Conservation (phyloP, 345 rosid species). For the Corchorus capsularis region DNA sequence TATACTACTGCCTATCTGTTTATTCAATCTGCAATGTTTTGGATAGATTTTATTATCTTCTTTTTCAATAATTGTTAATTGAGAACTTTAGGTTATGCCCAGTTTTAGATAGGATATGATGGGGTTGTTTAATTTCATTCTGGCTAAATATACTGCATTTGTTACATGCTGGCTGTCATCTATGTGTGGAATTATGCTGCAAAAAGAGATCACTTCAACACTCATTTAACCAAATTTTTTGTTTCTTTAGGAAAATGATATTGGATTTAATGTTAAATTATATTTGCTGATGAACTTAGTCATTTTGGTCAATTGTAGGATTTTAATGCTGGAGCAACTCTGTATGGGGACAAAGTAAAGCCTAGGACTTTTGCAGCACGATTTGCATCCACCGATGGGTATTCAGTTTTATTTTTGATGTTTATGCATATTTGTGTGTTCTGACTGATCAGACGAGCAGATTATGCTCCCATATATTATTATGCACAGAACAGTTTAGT, state of each 20-base stretch:
- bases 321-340: conserved; percentile 75
- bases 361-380: conserved; percentile 82
- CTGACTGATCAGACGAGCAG: background rate
- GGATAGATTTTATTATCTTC: no score
- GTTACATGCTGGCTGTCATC: no score
- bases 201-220: background rate
- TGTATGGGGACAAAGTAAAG: conserved; percentile 93
- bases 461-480: background rate
- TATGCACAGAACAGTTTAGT: background rate
- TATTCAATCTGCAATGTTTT: no score
- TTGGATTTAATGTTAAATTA: conserved; percentile 7
- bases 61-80: no score
- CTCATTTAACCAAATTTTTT: background rate
- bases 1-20: no score
- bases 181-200: background rate
- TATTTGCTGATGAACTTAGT: conserved; percentile 9
- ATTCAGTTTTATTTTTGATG: conserved; percentile 19
- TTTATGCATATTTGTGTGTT: background rate
- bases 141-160: background rate
- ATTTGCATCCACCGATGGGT: conserved; percentile 89
- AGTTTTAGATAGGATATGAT: background rate
- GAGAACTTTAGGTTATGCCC: no score
- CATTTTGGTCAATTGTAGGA: conserved; percentile 47
- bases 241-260: conserved; percentile 12
- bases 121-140: background rate